A percentile compares a stretch with the other conserved stretches of the same genome.
phyloP scores from a whole-genome alignment of 352 stramenopile species.

The Achlya hypogyna region DNA sequence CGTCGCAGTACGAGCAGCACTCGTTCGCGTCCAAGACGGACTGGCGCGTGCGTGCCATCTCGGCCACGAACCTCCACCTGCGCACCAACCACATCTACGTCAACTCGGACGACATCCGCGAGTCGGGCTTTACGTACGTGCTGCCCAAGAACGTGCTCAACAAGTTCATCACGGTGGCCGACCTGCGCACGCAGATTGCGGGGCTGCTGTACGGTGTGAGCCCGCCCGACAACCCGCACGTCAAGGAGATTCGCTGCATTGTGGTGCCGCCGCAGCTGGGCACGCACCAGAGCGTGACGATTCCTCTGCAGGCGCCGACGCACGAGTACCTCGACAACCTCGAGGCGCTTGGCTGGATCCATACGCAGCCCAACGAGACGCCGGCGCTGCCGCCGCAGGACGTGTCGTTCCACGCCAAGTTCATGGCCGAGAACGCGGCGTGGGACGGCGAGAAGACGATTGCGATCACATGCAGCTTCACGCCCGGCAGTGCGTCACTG shows the following conservation, averaged over 20 bases:
- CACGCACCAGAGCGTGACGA: slow-evolving; percentile 95
- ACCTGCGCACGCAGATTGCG: slow-evolving; percentile 96
- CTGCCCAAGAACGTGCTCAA: slow-evolving; percentile 99
- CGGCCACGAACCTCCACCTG: slow-evolving; percentile 97
- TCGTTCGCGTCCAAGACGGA: slow-evolving; percentile 99
- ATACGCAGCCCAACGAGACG: slow-evolving; percentile 98
- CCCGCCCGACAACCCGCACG: slow-evolving; percentile 95
- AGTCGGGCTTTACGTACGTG: slow-evolving; percentile 98
- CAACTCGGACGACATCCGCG: slow-evolving; percentile 95
- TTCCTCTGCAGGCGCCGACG: slow-evolving; percentile 94
- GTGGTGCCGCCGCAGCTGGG: slow-evolving; percentile 98
- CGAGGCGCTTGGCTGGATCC: slow-evolving; percentile 98
- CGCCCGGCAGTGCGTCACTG: slow-evolving; percentile 98
- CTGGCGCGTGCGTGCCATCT: slow-evolving; percentile 98
- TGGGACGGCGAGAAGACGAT: slow-evolving; percentile 98
- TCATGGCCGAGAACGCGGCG: slow-evolving; percentile 94
- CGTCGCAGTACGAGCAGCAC: slow-evolving; percentile 98
- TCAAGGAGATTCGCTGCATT: slow-evolving; percentile 99
- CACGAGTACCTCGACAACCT: slow-evolving; percentile 97
- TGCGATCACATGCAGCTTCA: slow-evolving; percentile 98
- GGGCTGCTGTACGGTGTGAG: slow-evolving; percentile 99
- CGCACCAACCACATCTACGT: slow-evolving; percentile 99
- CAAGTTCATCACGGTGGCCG: slow-evolving; percentile 98
- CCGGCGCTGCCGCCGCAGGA: slow-evolving; percentile 94
- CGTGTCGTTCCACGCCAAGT: slow-evolving; percentile 93